Base-by-base conservation (phyloP, 1,284 basidiomycete genomes). In the Pyrrhoderma lamaoense region DNA sequence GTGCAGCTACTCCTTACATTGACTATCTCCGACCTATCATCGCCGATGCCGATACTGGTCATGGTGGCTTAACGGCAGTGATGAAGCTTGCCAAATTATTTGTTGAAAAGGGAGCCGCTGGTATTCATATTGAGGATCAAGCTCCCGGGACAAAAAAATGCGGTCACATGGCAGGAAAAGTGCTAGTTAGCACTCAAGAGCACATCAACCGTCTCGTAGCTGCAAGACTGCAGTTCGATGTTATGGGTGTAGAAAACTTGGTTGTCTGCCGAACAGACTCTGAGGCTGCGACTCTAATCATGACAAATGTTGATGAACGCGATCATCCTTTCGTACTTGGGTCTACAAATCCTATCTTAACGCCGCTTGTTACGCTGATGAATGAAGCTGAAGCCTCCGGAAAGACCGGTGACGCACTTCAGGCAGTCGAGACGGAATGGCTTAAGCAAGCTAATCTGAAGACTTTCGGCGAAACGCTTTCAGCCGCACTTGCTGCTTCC, bases 301-400 rank as follows among this genome's bases (percentile, higher is more conserved):
- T 93, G 47, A 86, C 90, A 62, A 98, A 98, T 71, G 92, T 99
- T 57, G 96, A 99, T 69, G 83, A 88, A 61, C 87, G 95, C 37
- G 95, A 99, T 73, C 95, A 99, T 63, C 70, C 92, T 27, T 99
- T 97, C 76, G 94, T 99, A 65, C 82, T 98, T 34, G 95, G 95
- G 42, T 81, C 80, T 51, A 95, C 93, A 45, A 94, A 96, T 68
- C 66, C 88, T 14, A 67, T 65, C 31, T 62, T 80, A 22, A 71
- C 73, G 18, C 80, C 92, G 14, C 76, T 98, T 50, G 89, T 88
- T 56, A 74, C 74, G 31, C 79, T 89, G 59, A 93, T 98, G 88
- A 77, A 75, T 55, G 79, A 85, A 51, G 95, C 93, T 13, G 92
- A 96, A 71, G 68, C 72, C 21, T 71, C 79, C 36, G 93, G 94